Conservation (phyloP, 352 stramenopile genomes). For the Pythium volutum region DNA sequence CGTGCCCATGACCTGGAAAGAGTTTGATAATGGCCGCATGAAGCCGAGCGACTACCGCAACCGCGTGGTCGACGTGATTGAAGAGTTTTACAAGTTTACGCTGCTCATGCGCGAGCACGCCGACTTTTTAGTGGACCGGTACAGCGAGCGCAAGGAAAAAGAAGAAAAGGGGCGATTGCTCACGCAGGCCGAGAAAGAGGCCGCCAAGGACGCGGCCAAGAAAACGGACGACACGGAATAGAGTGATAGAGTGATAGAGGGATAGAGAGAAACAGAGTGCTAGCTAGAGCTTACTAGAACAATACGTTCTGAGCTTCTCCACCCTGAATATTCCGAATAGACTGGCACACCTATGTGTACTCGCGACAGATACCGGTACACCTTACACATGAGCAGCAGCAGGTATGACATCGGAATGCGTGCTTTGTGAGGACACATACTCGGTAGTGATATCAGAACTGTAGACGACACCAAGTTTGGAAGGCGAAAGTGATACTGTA, state of each 20-base stretch:
- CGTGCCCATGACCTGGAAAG: slow-evolving; percentile 58
- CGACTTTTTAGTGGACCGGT: slow-evolving; percentile 34
- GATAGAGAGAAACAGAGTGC: not conserved
- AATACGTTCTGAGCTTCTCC: too few relatives aligned
- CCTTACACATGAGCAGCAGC: too few relatives aligned
- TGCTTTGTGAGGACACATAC: too few relatives aligned
- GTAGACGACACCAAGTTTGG: too few relatives aligned
- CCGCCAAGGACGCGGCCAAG: slow-evolving; percentile 15
- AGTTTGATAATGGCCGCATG: slow-evolving; percentile 65
- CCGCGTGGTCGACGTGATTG: slow-evolving; percentile 61
- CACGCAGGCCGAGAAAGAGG: slow-evolving; percentile 36
- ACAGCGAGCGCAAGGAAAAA: slow-evolving; percentile 37
- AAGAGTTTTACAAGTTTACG: slow-evolving; percentile 74
- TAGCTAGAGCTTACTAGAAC: too few relatives aligned
- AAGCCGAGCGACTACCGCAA: slow-evolving; percentile 52
- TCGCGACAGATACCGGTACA: too few relatives aligned
- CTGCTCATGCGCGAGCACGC: slow-evolving; percentile 36
- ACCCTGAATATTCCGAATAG: too few relatives aligned
- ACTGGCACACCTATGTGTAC: too few relatives aligned
- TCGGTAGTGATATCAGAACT: too few relatives aligned
- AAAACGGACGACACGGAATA: slow-evolving; percentile 13
- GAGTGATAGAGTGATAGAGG: not conserved
- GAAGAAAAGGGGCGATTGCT: slow-evolving; percentile 30
- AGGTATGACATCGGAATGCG: too few relatives aligned
- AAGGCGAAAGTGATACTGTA: not conserved